Conservation (phyloP, 2,329 filamentous ascomycete species). For the Berkeleyomyces basicola region DNA sequence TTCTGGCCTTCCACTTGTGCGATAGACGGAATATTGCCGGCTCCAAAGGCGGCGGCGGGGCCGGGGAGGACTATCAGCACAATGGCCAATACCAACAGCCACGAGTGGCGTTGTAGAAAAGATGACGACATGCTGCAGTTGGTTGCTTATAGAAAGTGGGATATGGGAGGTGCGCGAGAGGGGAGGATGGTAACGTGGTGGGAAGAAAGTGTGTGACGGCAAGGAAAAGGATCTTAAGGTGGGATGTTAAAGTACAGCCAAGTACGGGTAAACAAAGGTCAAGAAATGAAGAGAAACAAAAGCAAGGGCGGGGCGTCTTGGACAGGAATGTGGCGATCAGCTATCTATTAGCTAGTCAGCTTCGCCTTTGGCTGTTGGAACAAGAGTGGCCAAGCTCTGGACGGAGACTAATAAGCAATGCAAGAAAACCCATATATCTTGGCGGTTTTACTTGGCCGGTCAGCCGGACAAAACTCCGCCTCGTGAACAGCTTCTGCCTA, state of each 20-base stretch:
- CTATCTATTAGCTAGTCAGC: neutral
- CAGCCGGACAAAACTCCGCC: neutral
- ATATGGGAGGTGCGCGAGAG: neutral
- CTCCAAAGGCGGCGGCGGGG: constrained; percentile 45
- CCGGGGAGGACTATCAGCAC: constrained; percentile 40
- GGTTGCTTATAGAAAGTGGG: neutral
- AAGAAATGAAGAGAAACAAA: neutral
- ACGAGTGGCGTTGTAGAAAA: constrained; percentile 30
- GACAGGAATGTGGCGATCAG: neutral
- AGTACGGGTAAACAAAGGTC: neutral
- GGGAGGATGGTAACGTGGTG: neutral
- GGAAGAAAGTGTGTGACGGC: neutral
- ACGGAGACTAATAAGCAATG: neutral
- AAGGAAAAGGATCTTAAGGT: neutral
- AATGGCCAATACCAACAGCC: constrained; percentile 36
- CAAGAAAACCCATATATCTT: neutral
- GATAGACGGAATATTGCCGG: constrained; percentile 55
- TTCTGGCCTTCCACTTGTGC: constrained; percentile 47
- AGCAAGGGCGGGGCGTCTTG: neutral
- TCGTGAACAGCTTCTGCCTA: neutral
- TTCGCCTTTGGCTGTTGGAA: neutral
- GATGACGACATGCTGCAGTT: constrained; percentile 28
- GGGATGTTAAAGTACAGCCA: neutral
- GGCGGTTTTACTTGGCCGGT: neutral
- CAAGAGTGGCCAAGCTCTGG: neutral